Evolutionary conservation across 306 rosid species (phyloP), one percentile per base, ranked within the genome.

Genomic region (Chamaecrista fasciculata): DNA sequence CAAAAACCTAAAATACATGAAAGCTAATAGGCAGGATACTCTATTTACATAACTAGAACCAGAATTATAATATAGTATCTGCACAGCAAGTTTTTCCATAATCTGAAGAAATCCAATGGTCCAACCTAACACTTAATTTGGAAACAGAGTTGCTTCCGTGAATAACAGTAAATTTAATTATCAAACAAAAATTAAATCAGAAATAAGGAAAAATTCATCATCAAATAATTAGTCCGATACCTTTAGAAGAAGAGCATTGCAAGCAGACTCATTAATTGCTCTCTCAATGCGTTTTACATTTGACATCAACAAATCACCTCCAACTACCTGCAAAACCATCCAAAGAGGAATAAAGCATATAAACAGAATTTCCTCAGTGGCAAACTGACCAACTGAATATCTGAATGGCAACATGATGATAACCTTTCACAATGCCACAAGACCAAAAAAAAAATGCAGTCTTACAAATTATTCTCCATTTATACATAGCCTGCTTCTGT

Each of bases 191-290:
- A 15, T 25, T 14, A 44, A 72, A 4, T 12, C 33, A 19, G 47
- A 11, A 43, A 71, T 33, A 6, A 69, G 31, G 44, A 44, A 53
- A 48, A 60, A 14, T 60, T 43, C 20, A 3, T 21, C 55, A 62
- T 44, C 15, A 43, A 61, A 71, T n/a, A 11, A 68, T 71, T 71
- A 60, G 19, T n/a, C 47, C 42, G 74, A 55, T 86, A 94, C 99
- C 97, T 94, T 94, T 62, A 91, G 82, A 67, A 86, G 92, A 77
- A 94, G 86, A 68, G 95, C 88, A 84, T 94, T 84, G 75, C 99
- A 91, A 4, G 96, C 86, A 46, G 83, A 74, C 66, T 88, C 97
- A 7, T 39, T 70, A 79, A 91, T 86, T 71, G 96, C 99, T 77
- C 75, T 84, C 79, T 94, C 86, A 40, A 90, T 81, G 66, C 97